A percentile compares a stretch with the other conserved stretches of the same genome.
These are phyloP conservation scores for Fusarium udum DNA, from an alignment of 2,329 filamentous ascomycete genomes.

Conservation along the genomic window DNA sequence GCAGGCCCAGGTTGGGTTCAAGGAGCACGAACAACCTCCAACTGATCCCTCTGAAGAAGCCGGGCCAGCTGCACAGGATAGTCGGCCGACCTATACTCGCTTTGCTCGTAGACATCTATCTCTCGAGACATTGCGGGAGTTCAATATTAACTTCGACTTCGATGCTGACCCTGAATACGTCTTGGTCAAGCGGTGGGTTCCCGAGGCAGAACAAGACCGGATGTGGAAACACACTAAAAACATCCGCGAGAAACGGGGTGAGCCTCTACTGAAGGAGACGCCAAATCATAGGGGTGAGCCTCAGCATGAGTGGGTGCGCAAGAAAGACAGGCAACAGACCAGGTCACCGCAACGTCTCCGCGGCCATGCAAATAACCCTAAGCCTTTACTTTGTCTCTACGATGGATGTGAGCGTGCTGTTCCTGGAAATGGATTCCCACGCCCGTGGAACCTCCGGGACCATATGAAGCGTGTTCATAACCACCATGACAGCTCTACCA, in stretches of 20 bases:
- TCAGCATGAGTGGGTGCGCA: not conserved
- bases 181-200: not conserved
- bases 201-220: not conserved
- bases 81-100: not conserved
- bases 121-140: not conserved
- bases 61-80: not conserved
- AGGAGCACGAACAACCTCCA: rapidly evolving
- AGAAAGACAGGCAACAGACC: rapidly evolving
- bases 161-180: not conserved
- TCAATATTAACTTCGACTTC: not conserved
- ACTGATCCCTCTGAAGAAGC: rapidly evolving
- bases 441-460: no score
- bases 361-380: no score
- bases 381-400: no score
- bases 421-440: no score
- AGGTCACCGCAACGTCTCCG: no score
- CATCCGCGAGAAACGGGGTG: rapidly evolving
- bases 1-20: rapidly evolving
- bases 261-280: rapidly evolving
- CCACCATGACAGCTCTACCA: no score
- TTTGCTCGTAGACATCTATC: not conserved
- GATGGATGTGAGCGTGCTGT: no score
- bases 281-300: rapidly evolving
- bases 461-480: no score
- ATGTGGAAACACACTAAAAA: not conserved